Evolutionary conservation across 75 land plant species (phyloP), one percentile per base, ranked within the genome.

Genomic region (Adiantum capillusveneris): DNA sequence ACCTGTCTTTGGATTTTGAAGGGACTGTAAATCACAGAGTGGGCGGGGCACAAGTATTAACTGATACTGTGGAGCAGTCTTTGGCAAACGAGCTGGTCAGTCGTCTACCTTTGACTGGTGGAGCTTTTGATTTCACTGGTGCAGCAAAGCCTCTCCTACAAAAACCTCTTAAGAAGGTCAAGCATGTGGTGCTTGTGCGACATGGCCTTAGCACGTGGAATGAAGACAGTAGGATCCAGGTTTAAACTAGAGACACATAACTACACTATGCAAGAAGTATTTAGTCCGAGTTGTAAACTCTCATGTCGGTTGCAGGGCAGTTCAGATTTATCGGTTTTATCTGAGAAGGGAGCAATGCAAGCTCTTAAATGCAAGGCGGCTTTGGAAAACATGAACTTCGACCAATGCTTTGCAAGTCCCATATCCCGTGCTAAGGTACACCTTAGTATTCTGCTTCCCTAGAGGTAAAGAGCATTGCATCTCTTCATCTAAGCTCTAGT

Each of bases 121-220:
- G 69, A 48, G 87, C 91, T 11, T 75, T 49, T 66, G 91, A 79
- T 68, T 87, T 87, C 59, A 37, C 58, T 59, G 79, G 87, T 31
- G 91, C 88, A 22, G 75, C 84, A 11, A 72, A 62, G 26, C 75
- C 91, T 12, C 77, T 87, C 24, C 67, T 73, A 18, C 46, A 51
- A 21, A 57, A 48, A 65, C 62, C 65, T n/a, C 28, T 87, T 12
- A 63, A 68, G 31, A 34, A 65, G 2, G 43, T 78, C 19, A 87
- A 87, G 69, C 78, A 67, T 62, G 80, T 87, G 26, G 70, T 82
- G 52, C 66, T 87, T 44, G 79, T 87, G 24, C 64, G 91, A 34
- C 91, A 87, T 76, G 91, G 91, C 0, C 74, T 87, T 12, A 87
- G 91, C 65, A 70, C 84, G 31, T 87, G 91, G 91, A 87, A 87